Evolutionary conservation across 192 early-diverging fungal genomes (phyloP), one percentile per base, ranked within the genome.

Genomic region (Rhizoclosmatium sp.): DNA sequence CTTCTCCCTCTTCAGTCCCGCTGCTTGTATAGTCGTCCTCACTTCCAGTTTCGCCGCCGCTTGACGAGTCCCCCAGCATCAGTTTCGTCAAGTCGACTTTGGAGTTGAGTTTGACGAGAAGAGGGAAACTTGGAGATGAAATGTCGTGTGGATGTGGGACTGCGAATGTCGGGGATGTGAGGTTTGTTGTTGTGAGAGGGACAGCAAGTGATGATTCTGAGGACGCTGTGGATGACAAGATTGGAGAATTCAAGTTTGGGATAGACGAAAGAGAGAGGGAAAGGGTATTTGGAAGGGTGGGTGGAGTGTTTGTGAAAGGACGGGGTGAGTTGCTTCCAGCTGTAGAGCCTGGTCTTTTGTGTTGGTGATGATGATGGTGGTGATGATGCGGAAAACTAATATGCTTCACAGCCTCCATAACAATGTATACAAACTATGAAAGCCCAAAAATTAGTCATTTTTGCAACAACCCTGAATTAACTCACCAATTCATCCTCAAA

Each of bases 401-500:
- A 64, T 76, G 61, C 47, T 76, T 76, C 16, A 76, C 75, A 10
- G 75, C 72, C 47, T 88, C 84, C 84, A 85, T 84, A 1, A 85
- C 87, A 47, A 88, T 64, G 61, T 84, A 88, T 41, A 80, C 78
- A 59, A 86, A 86, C 78, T 78, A 72, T 19, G n/a, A 23, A 3
- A 46, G 9, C 5, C 9, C 7, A 73, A 31, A 21, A 41, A 59
- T 62, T 62, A 16, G 51, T 54, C 16, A 54, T 7, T 7, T 54
- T 54, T 0, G 31, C 31, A 31, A 31, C 31, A 31, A 31, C 31
- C 31, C 31, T 31, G 0, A 31, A 31, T 31, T 10, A 21, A 47
- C 49, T 66, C 49, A 76, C 75, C 65, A 76, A 39, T 10, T 87
- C 83, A 74, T 95, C 94, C 82, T 95, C 92, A 80, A 92, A 93